A percentile compares a stretch with the other conserved stretches of the same genome.
phyloP scores from a whole-genome alignment of 495 filamentous ascomycete genomes.

The Aspergillus ostianus region DNA sequence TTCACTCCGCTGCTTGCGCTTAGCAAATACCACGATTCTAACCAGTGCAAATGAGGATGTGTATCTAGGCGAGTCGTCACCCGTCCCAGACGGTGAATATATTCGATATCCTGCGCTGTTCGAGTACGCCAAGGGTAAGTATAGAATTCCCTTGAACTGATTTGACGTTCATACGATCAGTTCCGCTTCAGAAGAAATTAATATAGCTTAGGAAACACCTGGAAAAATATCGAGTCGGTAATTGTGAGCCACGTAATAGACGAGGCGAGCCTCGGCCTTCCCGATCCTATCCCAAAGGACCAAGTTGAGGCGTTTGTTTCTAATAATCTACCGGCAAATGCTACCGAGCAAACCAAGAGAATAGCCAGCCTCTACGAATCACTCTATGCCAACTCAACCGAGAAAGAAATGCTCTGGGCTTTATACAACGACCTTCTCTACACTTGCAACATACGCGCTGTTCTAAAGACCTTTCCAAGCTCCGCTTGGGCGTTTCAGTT shows the following conservation, averaged over 20 bases:
- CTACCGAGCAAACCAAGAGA: neutral
- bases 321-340: neutral
- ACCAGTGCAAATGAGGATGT: slow-evolving; percentile 23
- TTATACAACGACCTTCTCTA: neutral
- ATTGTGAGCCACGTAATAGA: slow-evolving; percentile 41
- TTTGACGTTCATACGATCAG: no score
- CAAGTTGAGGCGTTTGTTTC: neutral
- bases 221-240: slow-evolving; percentile 34
- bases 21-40: slow-evolving; percentile 34
- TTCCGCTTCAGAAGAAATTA: no score
- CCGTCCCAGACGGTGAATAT: slow-evolving; percentile 44
- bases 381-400: neutral
- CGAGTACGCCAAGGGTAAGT: slow-evolving; percentile 37
- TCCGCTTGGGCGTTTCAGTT: neutral
- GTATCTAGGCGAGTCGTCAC: slow-evolving; percentile 37
- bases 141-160: neutral
- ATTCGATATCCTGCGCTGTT: slow-evolving; percentile 44
- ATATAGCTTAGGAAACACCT: slow-evolving; percentile 30
- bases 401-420: neutral
- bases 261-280: slow-evolving; percentile 35
- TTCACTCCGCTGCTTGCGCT: slow-evolving; percentile 27
- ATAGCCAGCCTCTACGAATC: slow-evolving; percentile 1
- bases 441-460: slow-evolving; percentile 6
- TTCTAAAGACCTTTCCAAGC: neutral
- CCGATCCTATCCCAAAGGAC: neutral